Base-by-base conservation (phyloP, 2,329 filamentous ascomycete genomes). In the Scedosporium aurantiacum region DNA sequence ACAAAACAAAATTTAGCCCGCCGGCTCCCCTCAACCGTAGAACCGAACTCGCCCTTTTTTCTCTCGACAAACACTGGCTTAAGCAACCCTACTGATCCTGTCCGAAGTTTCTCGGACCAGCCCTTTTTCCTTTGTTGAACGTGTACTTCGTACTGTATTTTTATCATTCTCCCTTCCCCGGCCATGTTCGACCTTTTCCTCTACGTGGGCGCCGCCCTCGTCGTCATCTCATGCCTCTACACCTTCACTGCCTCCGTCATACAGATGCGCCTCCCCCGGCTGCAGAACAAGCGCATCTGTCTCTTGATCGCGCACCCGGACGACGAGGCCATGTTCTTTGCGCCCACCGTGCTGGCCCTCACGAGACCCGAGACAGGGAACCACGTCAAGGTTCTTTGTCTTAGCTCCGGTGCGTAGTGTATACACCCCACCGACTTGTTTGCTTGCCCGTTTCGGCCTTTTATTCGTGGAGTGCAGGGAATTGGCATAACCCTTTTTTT, bases 241-340 rank as follows among this genome's bases (percentile, higher is more conserved):
- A 75, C 78, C 64, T 81, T 80, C 71, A 78, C 78, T 3, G 76
- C 74, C 27, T 73, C 74, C 50, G 69, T 77, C n/a, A 72, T 78
- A 50, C 74, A 76, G 64, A 68, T 75, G 27, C 75, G 80, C 37
- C 83, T 90, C 67, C 89, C 90, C 3, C 82, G 77, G 54, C 78
- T 97, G 65, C 80, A 79, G 67, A 88, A 90, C 77, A 95, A 96
- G 80, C 86, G 90, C 69, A 91, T 99, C 70, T 89, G 90, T 71
- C 82, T 99, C 60, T 80, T 99, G 61, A 97, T 99, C 69, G 94
- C 94, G 23, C 94, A 99, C 76, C 94, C 94, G 0, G 94, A 99
- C 75, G 94, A 99, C 70, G 94, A 99, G 78, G 94, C 93, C 73
- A 99, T 99, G 94, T 99, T 99, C 80, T 99, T 99, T 75, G 86